These are phyloP conservation scores for Vigna nakashimae DNA, from an alignment of 306 rosid genomes.

Conservation along the genomic window DNA sequence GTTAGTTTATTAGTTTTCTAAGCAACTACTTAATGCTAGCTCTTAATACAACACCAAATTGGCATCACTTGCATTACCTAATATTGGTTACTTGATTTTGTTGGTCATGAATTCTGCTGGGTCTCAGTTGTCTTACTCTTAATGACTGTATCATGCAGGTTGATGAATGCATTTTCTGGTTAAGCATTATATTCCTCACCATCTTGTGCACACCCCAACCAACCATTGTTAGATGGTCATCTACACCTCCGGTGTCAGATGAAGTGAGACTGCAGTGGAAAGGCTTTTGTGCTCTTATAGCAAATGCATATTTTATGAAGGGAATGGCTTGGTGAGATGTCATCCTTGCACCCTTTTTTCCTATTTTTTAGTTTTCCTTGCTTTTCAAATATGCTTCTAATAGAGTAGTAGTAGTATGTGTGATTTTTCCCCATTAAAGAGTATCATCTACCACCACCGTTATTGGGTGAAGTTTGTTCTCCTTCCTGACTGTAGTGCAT, in stretches of 20 bases:
- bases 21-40: background rate
- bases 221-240: constrained; percentile 95
- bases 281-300: constrained; percentile 95
- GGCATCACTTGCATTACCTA: background rate
- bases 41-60: background rate
- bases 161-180: constrained; percentile 93
- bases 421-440: background rate
- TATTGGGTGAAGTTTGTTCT: constrained; percentile 20
- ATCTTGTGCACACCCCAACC: constrained; percentile 97
- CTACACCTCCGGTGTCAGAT: constrained; percentile 86
- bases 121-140: constrained; percentile 19
- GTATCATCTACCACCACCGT: constrained; percentile 5
- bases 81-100: constrained; percentile 14
- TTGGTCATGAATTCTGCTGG: constrained; percentile 2
- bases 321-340: constrained; percentile 98
- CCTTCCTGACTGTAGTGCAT: background rate
- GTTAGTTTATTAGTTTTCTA: background rate
- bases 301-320: constrained; percentile 87
- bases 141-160: constrained; percentile 58
- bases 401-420: background rate
- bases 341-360: background rate
- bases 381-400: background rate
- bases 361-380: background rate
- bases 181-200: constrained; percentile 92
- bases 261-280: constrained; percentile 95